These are phyloP conservation scores for Albophoma yamanashiensis DNA, from an alignment of 2,329 filamentous ascomycete genomes.

Conservation along the genomic window DNA sequence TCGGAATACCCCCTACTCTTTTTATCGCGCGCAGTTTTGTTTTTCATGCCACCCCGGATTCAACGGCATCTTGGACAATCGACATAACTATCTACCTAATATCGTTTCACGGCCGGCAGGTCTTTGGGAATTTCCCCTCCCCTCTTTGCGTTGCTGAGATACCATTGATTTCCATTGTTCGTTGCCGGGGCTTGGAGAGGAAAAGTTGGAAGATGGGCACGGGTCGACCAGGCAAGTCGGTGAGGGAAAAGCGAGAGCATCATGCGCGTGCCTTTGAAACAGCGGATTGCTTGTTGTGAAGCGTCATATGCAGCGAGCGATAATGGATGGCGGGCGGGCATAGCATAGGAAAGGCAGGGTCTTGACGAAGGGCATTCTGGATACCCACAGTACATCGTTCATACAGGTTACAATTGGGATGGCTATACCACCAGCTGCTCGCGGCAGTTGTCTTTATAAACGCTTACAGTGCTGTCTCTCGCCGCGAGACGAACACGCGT, in stretches of 20 bases:
- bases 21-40: not conserved
- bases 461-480: too few species aligned
- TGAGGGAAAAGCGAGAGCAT: not conserved
- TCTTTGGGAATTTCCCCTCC: not conserved
- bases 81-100: not conserved
- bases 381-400: not conserved
- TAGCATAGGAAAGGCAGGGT: not conserved
- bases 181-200: not conserved
- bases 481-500: not conserved
- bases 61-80: not conserved
- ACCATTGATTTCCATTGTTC: constrained; percentile 1
- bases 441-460: not conserved
- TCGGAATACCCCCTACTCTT: not conserved
- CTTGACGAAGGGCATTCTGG: not conserved
- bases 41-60: not conserved
- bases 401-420: not conserved
- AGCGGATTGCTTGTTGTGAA: not conserved
- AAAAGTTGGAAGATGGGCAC: not conserved
- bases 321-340: not conserved
- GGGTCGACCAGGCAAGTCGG: not conserved
- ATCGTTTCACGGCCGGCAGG: not conserved
- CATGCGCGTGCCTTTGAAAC: not conserved
- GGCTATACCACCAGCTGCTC: not conserved
- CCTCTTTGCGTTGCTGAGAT: not conserved
- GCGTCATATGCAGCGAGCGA: not conserved